Evolutionary conservation across 768 basidiomycete genomes (phyloP), one percentile per base, ranked within the genome.

Genomic region (Lentinula guzmanii): DNA sequence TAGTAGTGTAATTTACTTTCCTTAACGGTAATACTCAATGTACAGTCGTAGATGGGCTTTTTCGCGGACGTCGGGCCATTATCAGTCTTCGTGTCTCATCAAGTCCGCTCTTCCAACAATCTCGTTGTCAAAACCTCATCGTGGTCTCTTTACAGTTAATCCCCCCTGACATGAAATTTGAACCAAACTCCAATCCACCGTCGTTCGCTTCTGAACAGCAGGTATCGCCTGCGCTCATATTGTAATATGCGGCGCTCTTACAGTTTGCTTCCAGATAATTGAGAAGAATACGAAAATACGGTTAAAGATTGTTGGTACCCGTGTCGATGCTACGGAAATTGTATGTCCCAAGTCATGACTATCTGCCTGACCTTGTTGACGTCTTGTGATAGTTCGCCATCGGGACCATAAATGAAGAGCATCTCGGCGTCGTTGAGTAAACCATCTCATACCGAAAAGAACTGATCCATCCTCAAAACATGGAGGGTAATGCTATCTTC

Each of bases 391-490:
- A 97, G 95, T 98, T 98, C 68, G 95, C 95, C 1, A 98, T 98
- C 65, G 96, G 95, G 8, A 94, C 91, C 3, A 97, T 98, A 74
- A 99, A 98, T 77, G 96, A 98, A 73, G 96, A 98, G 71, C 96
- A 95, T 73, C 78, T 98, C 33, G 96, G 96, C 52, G 93, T 96
- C 58, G 92, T 95, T 67, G 92, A 93, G 64, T 92, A 70, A 70
- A 34, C 51, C 48, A 21, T 24, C 24, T 8, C 21, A 24, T 50
- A 7, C n/a, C n/a, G 42, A 28, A 28, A 28, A 28, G 15, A 16
- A 43, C 42, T 1, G 15, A 43, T 43, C 16, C 39, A 41, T 11
- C 39, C 39, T 10, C 3, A 41, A 41, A 4, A 41, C 15, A 15
- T 15, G 13, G 13, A 4, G n/a, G 6, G 46, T n/a, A 11, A 24